Percentiles rank a stretch among this genome's conserved stretches.
Conservation (phyloP, 768 basidiomycete genomes). For the Mycena kentingensis region DNA sequence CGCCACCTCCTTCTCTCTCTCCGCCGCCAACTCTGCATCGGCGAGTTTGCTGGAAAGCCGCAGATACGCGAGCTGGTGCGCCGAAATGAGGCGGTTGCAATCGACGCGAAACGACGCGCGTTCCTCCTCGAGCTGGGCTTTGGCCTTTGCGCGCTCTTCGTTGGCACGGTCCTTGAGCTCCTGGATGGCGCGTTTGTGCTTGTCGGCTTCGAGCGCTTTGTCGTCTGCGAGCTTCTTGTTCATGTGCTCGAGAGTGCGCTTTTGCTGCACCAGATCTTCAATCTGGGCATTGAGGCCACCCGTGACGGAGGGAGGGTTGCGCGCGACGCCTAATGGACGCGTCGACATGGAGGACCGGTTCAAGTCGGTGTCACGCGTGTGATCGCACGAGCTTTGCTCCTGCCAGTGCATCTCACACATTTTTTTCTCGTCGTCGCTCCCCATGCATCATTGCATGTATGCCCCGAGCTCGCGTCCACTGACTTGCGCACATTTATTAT, state of each 20-base stretch:
- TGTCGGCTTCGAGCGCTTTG: constrained; percentile 43
- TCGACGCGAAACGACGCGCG: constrained; percentile 61
- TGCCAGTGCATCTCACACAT: too few species aligned
- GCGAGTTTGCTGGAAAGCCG: constrained; percentile 56
- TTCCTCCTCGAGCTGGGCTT: constrained; percentile 54
- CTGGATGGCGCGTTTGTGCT: constrained; percentile 42
- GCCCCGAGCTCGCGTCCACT: too few species aligned
- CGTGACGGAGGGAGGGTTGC: constrained; percentile 46
- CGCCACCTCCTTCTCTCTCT: constrained; percentile 55
- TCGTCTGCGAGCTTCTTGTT: constrained; percentile 57
- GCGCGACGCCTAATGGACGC: too few species aligned
- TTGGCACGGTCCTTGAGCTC: constrained; percentile 53
- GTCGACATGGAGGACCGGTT: too few species aligned
- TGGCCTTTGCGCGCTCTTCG: constrained; percentile 50
- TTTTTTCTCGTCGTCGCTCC: too few species aligned
- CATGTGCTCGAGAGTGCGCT: constrained; percentile 62
- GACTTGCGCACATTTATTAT: too few species aligned
- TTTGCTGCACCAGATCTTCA: constrained; percentile 70
- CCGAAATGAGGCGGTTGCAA: constrained; percentile 62
- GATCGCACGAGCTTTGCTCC: too few species aligned
- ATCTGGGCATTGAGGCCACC: constrained; percentile 69
- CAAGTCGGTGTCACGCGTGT: too few species aligned
- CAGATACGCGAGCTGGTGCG: constrained; percentile 67
- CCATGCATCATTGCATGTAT: too few species aligned
- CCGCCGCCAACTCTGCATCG: constrained; percentile 48